These are phyloP conservation scores for Agrocybe chaxingu DNA, from an alignment of 768 basidiomycete genomes.

Conservation along the genomic window DNA sequence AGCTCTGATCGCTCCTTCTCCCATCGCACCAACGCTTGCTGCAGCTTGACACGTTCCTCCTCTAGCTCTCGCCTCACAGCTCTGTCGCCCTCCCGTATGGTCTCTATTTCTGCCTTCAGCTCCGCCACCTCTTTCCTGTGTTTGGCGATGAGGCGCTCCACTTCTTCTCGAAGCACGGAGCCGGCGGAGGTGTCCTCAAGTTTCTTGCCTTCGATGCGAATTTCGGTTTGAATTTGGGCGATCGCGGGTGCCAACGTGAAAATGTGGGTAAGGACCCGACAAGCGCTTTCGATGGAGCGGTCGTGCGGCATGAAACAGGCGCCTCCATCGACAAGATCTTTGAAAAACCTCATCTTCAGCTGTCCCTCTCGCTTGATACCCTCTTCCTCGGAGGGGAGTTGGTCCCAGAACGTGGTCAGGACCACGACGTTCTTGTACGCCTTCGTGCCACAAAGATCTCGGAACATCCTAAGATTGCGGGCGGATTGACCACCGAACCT, in stretches of 20 bases:
- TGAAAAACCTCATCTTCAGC: slow-evolving; percentile 37
- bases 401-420: slow-evolving; percentile 43
- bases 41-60: too few species aligned
- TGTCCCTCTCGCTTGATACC: slow-evolving; percentile 35
- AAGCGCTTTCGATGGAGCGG: slow-evolving; percentile 26
- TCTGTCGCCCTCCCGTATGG: too few species aligned
- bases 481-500: slow-evolving; percentile 34
- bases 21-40: too few species aligned
- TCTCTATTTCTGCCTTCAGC: too few species aligned
- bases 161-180: too few species aligned
- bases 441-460: slow-evolving; percentile 38
- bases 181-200: slow-evolving; percentile 28
- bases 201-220: slow-evolving; percentile 13
- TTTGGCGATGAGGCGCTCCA: too few species aligned
- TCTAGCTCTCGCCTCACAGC: too few species aligned
- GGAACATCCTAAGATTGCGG: slow-evolving; percentile 42
- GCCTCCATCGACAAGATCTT: slow-evolving; percentile 35
- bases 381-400: slow-evolving; percentile 25
- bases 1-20: too few species aligned
- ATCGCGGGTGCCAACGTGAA: slow-evolving; percentile 4
- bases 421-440: slow-evolving; percentile 43
- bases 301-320: slow-evolving; percentile 35
- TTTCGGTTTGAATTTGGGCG: slow-evolving; percentile 16
- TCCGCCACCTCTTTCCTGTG: too few species aligned
- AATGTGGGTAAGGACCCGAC: slow-evolving; percentile 27